Evolutionary conservation across 1,139 yeast genomes (phyloP), one percentile per base, ranked within the genome.

Genomic region (Suhomyces terraborum): DNA sequence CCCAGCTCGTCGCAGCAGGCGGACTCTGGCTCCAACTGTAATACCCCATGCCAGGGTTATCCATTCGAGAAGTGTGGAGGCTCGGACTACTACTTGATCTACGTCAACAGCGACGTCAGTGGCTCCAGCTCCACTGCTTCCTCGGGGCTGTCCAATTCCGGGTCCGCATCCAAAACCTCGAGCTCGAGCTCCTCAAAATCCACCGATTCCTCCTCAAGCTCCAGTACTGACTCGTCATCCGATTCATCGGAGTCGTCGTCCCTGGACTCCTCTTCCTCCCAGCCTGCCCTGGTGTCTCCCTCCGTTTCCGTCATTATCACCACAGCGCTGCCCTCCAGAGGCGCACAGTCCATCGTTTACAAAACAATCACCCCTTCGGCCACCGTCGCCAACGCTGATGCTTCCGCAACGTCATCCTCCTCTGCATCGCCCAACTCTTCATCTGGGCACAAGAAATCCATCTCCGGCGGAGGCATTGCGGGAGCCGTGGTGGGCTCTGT

Each of bases 401-500:
- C 43, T 8, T 19, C 44, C 8, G 16, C 35, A 17, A 12, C 35
- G n/a, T 27, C 38, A 7, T 27, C 47, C 8, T 24, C 48, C 17
- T 20, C 31, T 6, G 14, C 36, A 22, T 18, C 17, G 9, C 8
- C 40, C 27, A 19, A 42, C 9, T 21, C 50, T 20, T 36, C 55
- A 35, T 40, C 50, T 12, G 38, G 44, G 10, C 27, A 42, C 27
- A 46, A 51, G 14, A 56, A 54, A 27, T 54, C 66, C 8, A 47
- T 79, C 28, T 70, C 80, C 6, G 73, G 76, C 6, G 93, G 93
- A 17, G 83, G 83, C n/a, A 81, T 82, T 49, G 89, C 84, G 1
- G 91, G 89, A 35, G 77, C 82, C 9, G 87, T 79, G 1, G 72
- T 84, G 36, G 89, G 89, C n/a, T 67, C 73, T 1, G 66, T 82